phyloP scores from a whole-genome alignment of 306 rosid genomes.

The Trifolium subterraneum region DNA sequence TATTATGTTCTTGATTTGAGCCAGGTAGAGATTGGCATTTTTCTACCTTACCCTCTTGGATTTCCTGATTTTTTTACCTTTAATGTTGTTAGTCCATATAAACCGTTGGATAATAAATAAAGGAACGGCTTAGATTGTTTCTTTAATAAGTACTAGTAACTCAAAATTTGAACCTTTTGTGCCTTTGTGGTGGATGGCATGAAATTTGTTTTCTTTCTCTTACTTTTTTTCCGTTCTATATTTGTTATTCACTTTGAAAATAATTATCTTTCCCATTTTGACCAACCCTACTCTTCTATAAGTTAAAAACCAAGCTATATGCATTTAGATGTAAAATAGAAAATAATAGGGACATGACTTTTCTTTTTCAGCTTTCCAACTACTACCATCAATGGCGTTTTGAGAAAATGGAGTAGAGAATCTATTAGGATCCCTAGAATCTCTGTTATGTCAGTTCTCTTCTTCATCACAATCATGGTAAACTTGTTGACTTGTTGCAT shows the following conservation, averaged over 20 bases:
- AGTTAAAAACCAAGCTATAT: conserved; percentile 22
- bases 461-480: conserved; percentile 38
- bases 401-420: conserved; percentile 40
- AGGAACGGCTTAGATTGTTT: background rate
- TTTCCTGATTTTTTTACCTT: background rate
- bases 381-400: conserved; percentile 47
- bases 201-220: background rate
- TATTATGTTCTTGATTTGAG: background rate
- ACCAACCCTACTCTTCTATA: conserved; percentile 25
- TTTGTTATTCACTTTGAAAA: conserved; percentile 16
- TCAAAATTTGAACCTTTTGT: background rate
- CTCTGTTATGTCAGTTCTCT: conserved; percentile 42
- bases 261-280: conserved; percentile 36
- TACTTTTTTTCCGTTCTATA: background rate
- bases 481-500: conserved; percentile 38
- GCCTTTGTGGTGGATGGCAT: conserved; percentile 6
- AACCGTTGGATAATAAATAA: conserved; percentile 8
- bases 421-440: conserved; percentile 53
- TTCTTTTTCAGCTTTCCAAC: conserved; percentile 49
- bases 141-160: background rate
- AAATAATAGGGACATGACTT: conserved; percentile 43
- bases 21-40: background rate
- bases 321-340: conserved; percentile 35
- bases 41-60: background rate
- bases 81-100: background rate